A percentile compares a stretch with the other conserved stretches of the same genome.
Evolutionary conservation across 169 alveolate genomes (phyloP).

Genomic region (Eimeria maxima): DNA sequence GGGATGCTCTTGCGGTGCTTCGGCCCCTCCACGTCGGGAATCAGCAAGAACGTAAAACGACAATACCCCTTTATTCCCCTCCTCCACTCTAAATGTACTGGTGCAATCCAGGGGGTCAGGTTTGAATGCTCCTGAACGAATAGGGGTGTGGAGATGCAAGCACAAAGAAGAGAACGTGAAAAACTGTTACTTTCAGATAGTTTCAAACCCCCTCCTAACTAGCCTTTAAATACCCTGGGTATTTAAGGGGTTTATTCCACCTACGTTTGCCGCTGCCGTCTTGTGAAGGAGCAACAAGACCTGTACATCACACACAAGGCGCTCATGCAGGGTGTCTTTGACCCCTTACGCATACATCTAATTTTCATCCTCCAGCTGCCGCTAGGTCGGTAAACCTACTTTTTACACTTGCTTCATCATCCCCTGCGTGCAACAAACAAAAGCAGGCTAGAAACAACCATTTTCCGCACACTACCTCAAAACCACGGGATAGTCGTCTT

Average conservation of each 20-base stretch:
- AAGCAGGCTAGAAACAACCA: not conserved
- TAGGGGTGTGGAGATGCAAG: not conserved
- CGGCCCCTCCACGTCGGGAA: not conserved
- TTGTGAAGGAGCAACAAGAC: not conserved
- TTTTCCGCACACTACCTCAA: not conserved
- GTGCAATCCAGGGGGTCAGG: conserved; percentile 56
- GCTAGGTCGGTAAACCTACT: not conserved
- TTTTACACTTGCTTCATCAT: not conserved
- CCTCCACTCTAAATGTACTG: not conserved
- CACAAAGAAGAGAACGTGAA: not conserved
- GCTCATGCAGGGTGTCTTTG: not conserved
- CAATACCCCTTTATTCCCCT: not conserved
- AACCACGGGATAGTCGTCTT: not conserved
- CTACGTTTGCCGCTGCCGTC: not conserved
- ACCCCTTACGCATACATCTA: not conserved
- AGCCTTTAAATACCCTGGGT: too few species aligned
- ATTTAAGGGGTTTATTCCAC: not conserved
- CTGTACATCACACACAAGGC: not conserved
- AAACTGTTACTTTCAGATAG: not conserved
- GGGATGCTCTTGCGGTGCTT: not conserved
- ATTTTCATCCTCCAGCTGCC: not conserved
- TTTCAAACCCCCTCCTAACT: not conserved
- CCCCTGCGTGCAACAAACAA: conserved; percentile 36
- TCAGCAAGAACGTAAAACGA: not conserved
- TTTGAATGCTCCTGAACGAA: conserved; percentile 3